phyloP scores from a whole-genome alignment of 768 basidiomycete species.

The Suillus weaverae region DNA sequence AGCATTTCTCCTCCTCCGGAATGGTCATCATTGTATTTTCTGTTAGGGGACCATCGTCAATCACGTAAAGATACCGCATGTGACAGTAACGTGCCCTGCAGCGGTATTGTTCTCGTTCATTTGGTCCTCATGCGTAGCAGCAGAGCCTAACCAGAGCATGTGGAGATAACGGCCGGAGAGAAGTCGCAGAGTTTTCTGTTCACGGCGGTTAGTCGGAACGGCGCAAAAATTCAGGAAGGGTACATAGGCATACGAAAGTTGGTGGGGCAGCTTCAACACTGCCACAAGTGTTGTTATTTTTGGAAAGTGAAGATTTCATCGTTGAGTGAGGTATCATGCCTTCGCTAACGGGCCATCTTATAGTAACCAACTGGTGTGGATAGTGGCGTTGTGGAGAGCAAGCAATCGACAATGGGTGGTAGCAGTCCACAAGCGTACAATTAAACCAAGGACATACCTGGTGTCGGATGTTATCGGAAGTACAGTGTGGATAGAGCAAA shows the following conservation, averaged over 20 bases:
- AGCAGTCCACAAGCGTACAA: not conserved
- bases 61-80: not conserved
- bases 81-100: not conserved
- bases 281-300: not conserved
- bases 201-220: not conserved
- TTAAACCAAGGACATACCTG: not conserved
- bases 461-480: not conserved
- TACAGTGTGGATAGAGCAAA: not conserved
- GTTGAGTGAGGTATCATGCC: not conserved
- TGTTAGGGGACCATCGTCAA: not conserved
- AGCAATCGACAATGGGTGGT: not conserved
- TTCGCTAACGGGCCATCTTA: not conserved
- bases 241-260: not conserved
- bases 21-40: not conserved
- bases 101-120: not conserved
- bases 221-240: not conserved
- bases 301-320: not conserved
- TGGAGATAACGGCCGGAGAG: slow-evolving; percentile 1
- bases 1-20: not conserved
- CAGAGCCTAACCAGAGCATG: not conserved
- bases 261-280: not conserved
- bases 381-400: not conserved
- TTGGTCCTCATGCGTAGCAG: not conserved
- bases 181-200: not conserved
- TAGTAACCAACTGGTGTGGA: not conserved